Base-by-base conservation (phyloP, 306 rosid genomes). In the Cucurbita argyrosperma region DNA sequence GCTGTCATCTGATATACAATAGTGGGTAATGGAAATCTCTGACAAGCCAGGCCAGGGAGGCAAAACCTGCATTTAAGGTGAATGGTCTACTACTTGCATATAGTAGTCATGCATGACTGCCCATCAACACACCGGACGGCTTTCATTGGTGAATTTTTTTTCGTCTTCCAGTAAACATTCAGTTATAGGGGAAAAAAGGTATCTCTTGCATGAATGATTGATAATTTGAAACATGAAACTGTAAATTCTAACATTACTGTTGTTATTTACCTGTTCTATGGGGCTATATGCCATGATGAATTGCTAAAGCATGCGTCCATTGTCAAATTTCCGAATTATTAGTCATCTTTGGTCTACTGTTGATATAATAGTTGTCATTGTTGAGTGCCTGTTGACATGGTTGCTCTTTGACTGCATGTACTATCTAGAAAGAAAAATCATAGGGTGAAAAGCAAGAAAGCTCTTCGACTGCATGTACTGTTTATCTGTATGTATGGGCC, bases 11-110 rank as follows among this genome's bases (percentile, higher is more conserved):
- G 73, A 57, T 80, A 81, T 50, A 61, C 19, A 76, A 76, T 76
- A 94, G 98, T 90, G 88, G 98, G 98, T 85, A 66, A 94, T 94
- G 72, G 98, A 94, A 88, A 90, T 94, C 83, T 90, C 98, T 72
- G 97, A 94, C 88, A 90, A 86, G 85, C 92, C 97, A 1, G 97
- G 98, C 54, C 84, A 85, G 78, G 88, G 87, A 94, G 81, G 76
- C 89, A 54, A 86, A 94, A 78, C 96, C 98, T 82, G 95, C 98
- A 59, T 94, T 94, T 84, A 94, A 94, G 97, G 98, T 83, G 82
- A 87, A 76, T 81, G 75, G 51, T 83, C 52, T 74, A 51, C 38
- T 57, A 70, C 60, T 70, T 80, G 11, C 9, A 26, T 68, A 47
- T 47, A 49, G 23, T 53, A 39, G 39, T 40, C 65, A 10, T 14